These are phyloP conservation scores for Cryphonectria japonica DNA, from an alignment of 2,329 filamentous ascomycete genomes.

Conservation along the genomic window DNA sequence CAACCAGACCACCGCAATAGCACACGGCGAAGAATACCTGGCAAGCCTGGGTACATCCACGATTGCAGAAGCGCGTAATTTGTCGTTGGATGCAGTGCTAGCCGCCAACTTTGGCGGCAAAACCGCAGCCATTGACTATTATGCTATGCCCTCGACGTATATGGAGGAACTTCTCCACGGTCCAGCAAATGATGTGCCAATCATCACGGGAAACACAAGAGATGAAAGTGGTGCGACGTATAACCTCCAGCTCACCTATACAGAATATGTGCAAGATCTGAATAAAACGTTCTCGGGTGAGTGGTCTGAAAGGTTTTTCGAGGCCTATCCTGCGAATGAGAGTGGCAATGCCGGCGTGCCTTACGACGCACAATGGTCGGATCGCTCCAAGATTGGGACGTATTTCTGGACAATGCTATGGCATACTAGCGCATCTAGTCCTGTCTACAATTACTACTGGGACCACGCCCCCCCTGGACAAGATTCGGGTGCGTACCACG, in stretches of 20 bases:
- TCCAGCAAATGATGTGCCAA: slow-evolving; percentile 35
- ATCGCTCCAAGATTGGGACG: slow-evolving; percentile 35
- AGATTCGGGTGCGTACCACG: slow-evolving; percentile 40
- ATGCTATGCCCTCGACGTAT: slow-evolving; percentile 35
- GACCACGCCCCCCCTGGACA: slow-evolving; percentile 41
- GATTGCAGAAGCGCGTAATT: slow-evolving; percentile 31
- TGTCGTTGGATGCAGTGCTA: neutral
- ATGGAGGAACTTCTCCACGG: slow-evolving; percentile 33
- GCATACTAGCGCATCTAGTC: slow-evolving; percentile 18
- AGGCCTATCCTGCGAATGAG: slow-evolving; percentile 30
- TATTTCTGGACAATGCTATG: slow-evolving; percentile 34
- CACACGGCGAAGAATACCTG: slow-evolving; percentile 25
- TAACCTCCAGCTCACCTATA: slow-evolving; percentile 32
- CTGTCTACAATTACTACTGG: slow-evolving; percentile 10
- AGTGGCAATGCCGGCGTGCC: slow-evolving; percentile 26
- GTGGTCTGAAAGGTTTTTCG: slow-evolving; percentile 24
- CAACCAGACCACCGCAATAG: slow-evolving; percentile 21
- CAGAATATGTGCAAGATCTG: slow-evolving; percentile 31
- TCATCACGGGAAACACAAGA: slow-evolving; percentile 38
- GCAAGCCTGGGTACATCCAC: slow-evolving; percentile 28
- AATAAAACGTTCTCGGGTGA: slow-evolving; percentile 31
- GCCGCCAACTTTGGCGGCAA: neutral
- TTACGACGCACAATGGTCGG: slow-evolving; percentile 32
- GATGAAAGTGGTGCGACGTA: slow-evolving; percentile 36
- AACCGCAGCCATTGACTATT: slow-evolving; percentile 25